A percentile compares a stretch with the other conserved stretches of the same genome.
Evolutionary conservation across 225 moss, liverwort and hornwort species (phyloP).

Genomic region (Climacium dendroides): DNA sequence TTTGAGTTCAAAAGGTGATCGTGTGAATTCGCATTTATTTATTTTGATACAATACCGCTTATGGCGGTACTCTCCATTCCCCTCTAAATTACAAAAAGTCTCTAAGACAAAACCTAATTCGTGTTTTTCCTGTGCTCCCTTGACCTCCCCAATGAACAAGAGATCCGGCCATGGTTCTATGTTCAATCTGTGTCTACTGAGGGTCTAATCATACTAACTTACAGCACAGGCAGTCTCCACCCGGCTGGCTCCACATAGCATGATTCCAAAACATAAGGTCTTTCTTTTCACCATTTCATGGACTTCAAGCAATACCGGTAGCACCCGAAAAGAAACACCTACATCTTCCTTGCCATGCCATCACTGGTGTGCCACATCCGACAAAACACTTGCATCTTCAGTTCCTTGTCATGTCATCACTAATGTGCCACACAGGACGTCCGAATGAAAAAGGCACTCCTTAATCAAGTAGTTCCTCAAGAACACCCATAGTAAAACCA

Average conservation of each 20-base stretch:
- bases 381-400: too few species aligned
- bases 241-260: neutral
- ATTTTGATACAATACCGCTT: neutral
- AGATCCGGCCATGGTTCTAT: neutral
- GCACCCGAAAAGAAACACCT: neutral
- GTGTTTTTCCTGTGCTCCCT: neutral
- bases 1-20: neutral
- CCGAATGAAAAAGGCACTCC: neutral
- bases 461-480: neutral
- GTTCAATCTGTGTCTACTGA: neutral
- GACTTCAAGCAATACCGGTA: neutral
- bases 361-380: neutral
- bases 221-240: neutral
- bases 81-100: neutral
- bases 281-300: neutral
- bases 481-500: neutral
- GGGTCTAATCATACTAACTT: neutral
- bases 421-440: neutral
- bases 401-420: neutral
- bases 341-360: neutral
- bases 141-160: neutral
- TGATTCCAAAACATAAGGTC: neutral
- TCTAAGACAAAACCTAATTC: neutral
- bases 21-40: neutral
- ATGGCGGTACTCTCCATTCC: neutral